Base-by-base conservation (phyloP, 2,329 filamentous ascomycete genomes). In the Cercospora sojina region DNA sequence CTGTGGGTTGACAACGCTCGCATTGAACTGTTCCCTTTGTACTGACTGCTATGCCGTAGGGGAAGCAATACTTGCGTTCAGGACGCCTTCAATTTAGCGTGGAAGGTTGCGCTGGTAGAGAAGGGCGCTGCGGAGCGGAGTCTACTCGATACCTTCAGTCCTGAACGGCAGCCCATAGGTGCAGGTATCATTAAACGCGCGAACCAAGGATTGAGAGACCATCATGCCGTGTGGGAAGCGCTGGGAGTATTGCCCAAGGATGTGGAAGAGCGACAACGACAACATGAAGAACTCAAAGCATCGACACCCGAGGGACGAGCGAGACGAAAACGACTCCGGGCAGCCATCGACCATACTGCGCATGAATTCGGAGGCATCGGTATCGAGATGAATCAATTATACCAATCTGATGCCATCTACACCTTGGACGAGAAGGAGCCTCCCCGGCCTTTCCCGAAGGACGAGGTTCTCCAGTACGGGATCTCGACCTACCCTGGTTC, bases 361-460 rank as follows among this genome's bases (percentile, higher is more conserved):
- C 75, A 77, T 25, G 77, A 78, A 72, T 85, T 85, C 67, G 83
- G 86, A 65, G 85, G 80, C 3, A 78, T 88, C 13, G 87, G 86
- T 1, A 78, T 85, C 13, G 85, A 87, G 70, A 88, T 88, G 85
- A 84, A 84, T 70, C 87, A 88, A 72, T 77, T 77, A 3, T 89
- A 88, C 69, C 68, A 76, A 6, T 81, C 81, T 1, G 58, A 68
- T 0, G 85, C 81, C 2, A 74, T 77, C 3, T 73, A 71, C 55
- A 20, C 69, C n/a, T 60, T 62, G 25, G 74, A 77, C 59, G 75
- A 77, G 64, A 71, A 70, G 49, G 62, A 67, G 20, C 68, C 69
- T 8, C 69, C 66, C n/a, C 64, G 62, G 23, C 64, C 70, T 16
- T 67, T 66, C 18, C 74, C 74, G 3, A 67, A 64, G 16, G 73